Conservation (phyloP, 2,329 filamentous ascomycete species). For the Fusarium sp. region DNA sequence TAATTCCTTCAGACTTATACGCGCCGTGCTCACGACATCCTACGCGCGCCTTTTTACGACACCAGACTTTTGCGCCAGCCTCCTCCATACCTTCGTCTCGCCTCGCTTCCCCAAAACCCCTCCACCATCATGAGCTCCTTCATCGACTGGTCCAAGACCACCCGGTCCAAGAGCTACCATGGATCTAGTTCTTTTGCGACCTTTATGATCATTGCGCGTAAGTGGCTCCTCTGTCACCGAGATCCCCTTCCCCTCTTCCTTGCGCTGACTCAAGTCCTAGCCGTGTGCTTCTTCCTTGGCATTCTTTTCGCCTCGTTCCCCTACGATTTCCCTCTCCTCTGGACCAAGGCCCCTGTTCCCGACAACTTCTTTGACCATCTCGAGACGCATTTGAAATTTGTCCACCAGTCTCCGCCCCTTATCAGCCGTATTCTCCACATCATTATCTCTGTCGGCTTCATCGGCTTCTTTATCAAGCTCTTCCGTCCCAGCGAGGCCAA, state of each 20-base stretch:
- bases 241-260: conserved; percentile 7
- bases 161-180: conserved; percentile 70
- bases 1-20: conserved; percentile 13
- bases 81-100: conserved; percentile 14
- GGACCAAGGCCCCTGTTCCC: conserved; percentile 77
- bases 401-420: conserved; percentile 91
- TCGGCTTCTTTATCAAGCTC: conserved; percentile 93
- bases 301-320: conserved; percentile 97
- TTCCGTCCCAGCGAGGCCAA: conserved; percentile 96
- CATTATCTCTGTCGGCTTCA: conserved; percentile 87
- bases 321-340: conserved; percentile 94
- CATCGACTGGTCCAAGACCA: conserved; percentile 72
- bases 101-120: conserved; percentile 24
- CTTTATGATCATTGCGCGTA: conserved; percentile 96
- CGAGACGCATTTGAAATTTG: conserved; percentile 90
- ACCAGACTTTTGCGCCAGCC: conserved; percentile 28
- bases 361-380: conserved; percentile 85
- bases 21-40: conserved; percentile 1
- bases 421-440: conserved; percentile 96
- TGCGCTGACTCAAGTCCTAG: conserved; percentile 58
- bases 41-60: conserved; percentile 2
- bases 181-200: conserved; percentile 87
- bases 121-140: conserved; percentile 53
- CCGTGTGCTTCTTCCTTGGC: conserved; percentile 97
- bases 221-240: conserved; percentile 57